phyloP scores from a whole-genome alignment of 441 rosid species.

The Melastoma candidum region DNA sequence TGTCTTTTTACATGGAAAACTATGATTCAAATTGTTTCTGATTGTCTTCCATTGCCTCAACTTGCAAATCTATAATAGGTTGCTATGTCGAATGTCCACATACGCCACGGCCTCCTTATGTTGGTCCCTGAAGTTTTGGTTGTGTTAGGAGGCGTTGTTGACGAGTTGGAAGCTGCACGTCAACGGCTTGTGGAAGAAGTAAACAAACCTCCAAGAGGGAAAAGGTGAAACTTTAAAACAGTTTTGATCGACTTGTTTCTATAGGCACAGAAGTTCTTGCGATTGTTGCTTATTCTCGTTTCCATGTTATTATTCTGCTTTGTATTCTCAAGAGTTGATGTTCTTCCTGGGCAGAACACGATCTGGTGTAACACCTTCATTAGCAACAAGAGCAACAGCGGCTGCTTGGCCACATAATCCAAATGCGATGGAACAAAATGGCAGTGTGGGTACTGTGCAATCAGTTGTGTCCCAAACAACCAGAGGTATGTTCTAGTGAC shows the following conservation, averaged over 20 bases:
- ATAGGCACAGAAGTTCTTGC: too few species aligned
- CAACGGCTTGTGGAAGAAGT: constrained; percentile 70
- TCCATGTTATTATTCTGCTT: too few species aligned
- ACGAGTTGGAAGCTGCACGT: constrained; percentile 66
- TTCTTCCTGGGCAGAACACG: constrained; percentile 43
- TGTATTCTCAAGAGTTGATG: too few species aligned
- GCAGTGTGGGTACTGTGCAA: constrained; percentile 25
- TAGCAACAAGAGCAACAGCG: constrained; percentile 72
- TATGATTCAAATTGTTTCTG: too few species aligned
- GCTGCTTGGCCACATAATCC: constrained; percentile 69
- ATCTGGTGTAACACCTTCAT: constrained; percentile 42
- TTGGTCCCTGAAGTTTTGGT: constrained; percentile 80
- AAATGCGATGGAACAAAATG: constrained; percentile 18
- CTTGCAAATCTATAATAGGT: constrained; percentile 32
- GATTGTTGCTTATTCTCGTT: too few species aligned
- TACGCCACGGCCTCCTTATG: constrained; percentile 74
- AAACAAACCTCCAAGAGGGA: constrained; percentile 92
- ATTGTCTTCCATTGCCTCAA: not conserved
- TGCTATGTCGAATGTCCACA: constrained; percentile 62
- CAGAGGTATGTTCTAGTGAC: constrained; percentile 35
- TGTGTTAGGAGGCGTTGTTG: constrained; percentile 81
- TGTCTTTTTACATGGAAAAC: too few species aligned
- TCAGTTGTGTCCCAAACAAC: constrained; percentile 25
- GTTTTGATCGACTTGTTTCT: not conserved
- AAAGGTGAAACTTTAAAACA: constrained; percentile 41